Base-by-base conservation (phyloP, 148 eudicot genomes). In the Persicaria tinctoria region DNA sequence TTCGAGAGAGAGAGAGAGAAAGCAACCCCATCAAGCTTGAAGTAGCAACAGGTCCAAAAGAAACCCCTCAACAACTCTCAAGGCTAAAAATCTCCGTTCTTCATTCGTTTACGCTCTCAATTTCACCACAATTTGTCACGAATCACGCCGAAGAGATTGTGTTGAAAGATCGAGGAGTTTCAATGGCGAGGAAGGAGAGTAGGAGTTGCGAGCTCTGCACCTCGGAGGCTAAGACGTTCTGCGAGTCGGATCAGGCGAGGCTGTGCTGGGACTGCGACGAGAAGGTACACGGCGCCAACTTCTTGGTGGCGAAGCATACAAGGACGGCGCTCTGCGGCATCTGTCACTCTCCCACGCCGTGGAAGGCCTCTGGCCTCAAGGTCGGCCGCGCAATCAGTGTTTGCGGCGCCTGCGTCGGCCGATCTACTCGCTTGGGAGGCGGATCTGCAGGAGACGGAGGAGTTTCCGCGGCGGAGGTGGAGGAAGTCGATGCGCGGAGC, bases 221-320 rank as follows among this genome's bases (percentile, higher is more conserved):
- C 3, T 46, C 51, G 5, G 71, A 60, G 3, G 89, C 89, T 0
- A 82, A 56, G 32, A 71, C 73, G 53, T 73, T 66, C 41, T 86
- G 89, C 64, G 87, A 86, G 8, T 79, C 87, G 5, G 89, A 86
- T 27, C 74, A 70, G 47, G 89, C 87, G 2, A 64, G 73, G 16
- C 47, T 86, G 14, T 84, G 87, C 46, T 80, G 79, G 80, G 55
- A 55, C 11, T 86, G 89, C 76, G 89, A 86, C n/a, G 71, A 75
- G 41, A 79, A 84, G 78, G 87, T 87, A 23, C 89, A 87, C 70
- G 75, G 79, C 0, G 87, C 89, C 2, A 87, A 87, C 23, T 83
- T 87, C 74, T 60, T 87, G 51, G 87, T 84, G 16, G 85, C 76
- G 0, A 81, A 82, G 62, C 89, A 86, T 64, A 46, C 14, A 2